Conservation (phyloP, 176 grass and related monocot genomes). For the Aegilops longissima region DNA sequence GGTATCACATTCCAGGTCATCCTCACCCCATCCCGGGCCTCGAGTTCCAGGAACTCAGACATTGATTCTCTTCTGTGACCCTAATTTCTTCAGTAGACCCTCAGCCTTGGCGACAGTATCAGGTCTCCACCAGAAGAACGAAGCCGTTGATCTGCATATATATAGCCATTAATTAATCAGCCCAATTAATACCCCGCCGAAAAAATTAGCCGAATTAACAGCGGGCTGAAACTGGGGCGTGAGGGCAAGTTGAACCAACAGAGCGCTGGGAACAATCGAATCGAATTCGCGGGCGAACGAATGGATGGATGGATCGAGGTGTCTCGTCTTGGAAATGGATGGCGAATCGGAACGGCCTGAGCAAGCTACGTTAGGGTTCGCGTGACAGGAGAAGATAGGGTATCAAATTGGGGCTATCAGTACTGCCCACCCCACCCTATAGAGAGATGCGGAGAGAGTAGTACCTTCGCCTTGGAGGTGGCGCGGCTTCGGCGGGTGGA, state of each 20-base stretch:
- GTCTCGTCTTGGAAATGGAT: not conserved
- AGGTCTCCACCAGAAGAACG: not conserved
- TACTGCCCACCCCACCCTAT: not conserved
- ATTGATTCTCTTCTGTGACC: constrained; percentile 48
- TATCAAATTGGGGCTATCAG: not conserved
- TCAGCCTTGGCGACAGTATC: not conserved
- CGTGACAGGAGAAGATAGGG: not conserved
- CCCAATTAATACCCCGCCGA: not conserved
- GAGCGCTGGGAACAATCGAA: not conserved
- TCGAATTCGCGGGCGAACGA: not conserved
- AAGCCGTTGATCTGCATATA: constrained; percentile 1
- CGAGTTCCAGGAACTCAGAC: constrained; percentile 90
- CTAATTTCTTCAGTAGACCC: not conserved
- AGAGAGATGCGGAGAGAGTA: not conserved
- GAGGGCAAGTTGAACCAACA: not conserved
- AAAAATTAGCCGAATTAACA: not conserved
- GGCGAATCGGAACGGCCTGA: not conserved
- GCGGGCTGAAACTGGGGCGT: not conserved
- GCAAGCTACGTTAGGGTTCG: constrained; percentile 26
- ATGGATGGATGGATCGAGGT: not conserved
- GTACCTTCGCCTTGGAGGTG: not conserved
- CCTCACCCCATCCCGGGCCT: constrained; percentile 76
- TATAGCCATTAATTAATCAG: constrained; percentile 18
- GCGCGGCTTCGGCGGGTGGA: not conserved
- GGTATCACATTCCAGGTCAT: constrained; percentile 97